Conservation (phyloP, 2,329 filamentous ascomycete species). For the Thelonectria rubi region DNA sequence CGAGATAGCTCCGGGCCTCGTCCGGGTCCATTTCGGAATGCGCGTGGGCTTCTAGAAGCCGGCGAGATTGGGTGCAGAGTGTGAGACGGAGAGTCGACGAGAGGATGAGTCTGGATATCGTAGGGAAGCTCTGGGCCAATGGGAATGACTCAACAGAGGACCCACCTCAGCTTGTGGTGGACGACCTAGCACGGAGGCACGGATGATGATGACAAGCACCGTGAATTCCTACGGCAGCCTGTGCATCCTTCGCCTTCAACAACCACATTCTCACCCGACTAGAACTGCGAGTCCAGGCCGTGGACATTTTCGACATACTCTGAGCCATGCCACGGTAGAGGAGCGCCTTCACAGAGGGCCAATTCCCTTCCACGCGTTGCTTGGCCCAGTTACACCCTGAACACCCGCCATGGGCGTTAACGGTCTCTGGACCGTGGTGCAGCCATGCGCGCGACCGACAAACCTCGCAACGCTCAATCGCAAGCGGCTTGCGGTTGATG, state of each 20-base stretch:
- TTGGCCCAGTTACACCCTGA: constrained; percentile 24
- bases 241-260: neutral
- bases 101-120: neutral
- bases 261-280: neutral
- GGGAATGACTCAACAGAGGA: constrained; percentile 13
- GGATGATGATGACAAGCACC: constrained; percentile 8
- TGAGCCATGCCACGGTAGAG: constrained; percentile 11
- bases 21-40: constrained; percentile 56
- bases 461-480: constrained; percentile 96
- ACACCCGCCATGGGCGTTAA: constrained; percentile 85
- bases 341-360: constrained; percentile 27
- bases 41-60: constrained; percentile 4
- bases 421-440: constrained; percentile 94
- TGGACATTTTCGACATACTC: neutral
- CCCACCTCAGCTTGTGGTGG: constrained; percentile 39
- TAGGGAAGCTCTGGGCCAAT: constrained; percentile 26
- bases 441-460: constrained; percentile 93
- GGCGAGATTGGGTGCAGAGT: constrained; percentile 10
- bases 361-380: constrained; percentile 23
- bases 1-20: constrained; percentile 65
- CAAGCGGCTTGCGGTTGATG: constrained; percentile 95
- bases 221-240: constrained; percentile 24
- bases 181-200: no score
- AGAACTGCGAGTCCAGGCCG: neutral
- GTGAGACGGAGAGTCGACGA: constrained; percentile 13